phyloP scores from a whole-genome alignment of 2,329 filamentous ascomycete genomes.

The Davidsoniella australis region DNA sequence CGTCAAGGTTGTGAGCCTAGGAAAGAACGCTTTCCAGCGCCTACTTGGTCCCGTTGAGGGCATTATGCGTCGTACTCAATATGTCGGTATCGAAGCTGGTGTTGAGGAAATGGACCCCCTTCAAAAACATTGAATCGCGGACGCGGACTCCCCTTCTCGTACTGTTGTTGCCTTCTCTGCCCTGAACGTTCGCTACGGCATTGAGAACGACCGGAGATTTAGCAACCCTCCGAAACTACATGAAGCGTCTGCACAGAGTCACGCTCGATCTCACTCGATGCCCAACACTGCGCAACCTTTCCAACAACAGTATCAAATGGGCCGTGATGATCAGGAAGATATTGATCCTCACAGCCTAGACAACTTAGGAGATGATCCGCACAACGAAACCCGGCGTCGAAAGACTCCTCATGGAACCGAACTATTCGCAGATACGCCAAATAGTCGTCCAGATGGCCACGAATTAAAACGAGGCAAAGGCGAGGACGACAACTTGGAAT shows the following conservation, averaged over 20 bases:
- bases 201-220: constrained; percentile 7
- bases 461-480: constrained; percentile 7
- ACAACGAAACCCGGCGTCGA: constrained; percentile 7
- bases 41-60: constrained; percentile 83
- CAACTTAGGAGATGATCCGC: constrained; percentile 5
- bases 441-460: neutral
- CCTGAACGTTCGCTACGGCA: neutral
- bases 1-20: constrained; percentile 81
- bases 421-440: constrained; percentile 5
- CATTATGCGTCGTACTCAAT: constrained; percentile 71
- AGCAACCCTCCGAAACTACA: constrained; percentile 7
- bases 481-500: neutral
- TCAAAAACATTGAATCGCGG: constrained; percentile 20
- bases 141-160: constrained; percentile 5
- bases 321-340: neutral
- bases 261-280: constrained; percentile 8
- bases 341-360: neutral
- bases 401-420: constrained; percentile 11
- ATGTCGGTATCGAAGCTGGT: constrained; percentile 40
- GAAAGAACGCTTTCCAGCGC: constrained; percentile 88
- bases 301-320: constrained; percentile 2
- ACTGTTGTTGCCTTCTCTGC: neutral
- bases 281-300: neutral
- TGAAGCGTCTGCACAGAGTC: neutral
- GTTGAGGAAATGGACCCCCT: constrained; percentile 54